Conservation (phyloP, 441 rosid genomes). For the Bruguiera hainesii region DNA sequence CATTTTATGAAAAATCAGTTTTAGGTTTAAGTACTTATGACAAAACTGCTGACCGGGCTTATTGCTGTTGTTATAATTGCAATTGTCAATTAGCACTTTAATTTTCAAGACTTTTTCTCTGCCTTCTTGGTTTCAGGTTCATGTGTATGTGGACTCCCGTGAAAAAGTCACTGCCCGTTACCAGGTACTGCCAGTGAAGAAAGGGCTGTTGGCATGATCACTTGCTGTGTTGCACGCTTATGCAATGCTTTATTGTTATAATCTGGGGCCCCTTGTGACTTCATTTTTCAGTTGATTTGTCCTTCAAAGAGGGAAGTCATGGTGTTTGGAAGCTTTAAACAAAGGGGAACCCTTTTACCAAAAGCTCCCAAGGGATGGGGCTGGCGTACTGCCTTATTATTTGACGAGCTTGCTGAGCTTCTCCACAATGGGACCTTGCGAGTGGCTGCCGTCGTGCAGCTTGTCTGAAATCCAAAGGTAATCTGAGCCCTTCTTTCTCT, state of each 20-base stretch:
- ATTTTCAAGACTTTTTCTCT: neutral
- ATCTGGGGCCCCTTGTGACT: neutral
- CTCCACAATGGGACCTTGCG: slow-evolving; percentile 82
- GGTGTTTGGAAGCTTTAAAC: slow-evolving; percentile 86
- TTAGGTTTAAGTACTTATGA: neutral
- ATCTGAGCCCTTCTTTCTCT: neutral
- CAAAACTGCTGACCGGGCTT: too few relatives aligned
- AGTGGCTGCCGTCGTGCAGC: slow-evolving; percentile 87
- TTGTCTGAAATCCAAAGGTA: slow-evolving; percentile 42
- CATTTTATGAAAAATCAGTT: too few relatives aligned
- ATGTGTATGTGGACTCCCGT: slow-evolving; percentile 70
- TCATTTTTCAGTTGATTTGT: slow-evolving; percentile 61
- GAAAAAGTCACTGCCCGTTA: slow-evolving; percentile 94
- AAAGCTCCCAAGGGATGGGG: slow-evolving; percentile 99
- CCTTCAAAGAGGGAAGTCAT: slow-evolving; percentile 95
- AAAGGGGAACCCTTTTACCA: slow-evolving; percentile 84
- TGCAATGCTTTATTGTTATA: neutral
- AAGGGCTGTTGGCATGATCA: neutral
- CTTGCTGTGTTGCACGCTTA: neutral
- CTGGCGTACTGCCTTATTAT: slow-evolving; percentile 89
- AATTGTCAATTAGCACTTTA: slow-evolving; percentile 12
- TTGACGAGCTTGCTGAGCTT: slow-evolving; percentile 85
- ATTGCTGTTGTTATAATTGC: neutral
- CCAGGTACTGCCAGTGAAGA: slow-evolving; percentile 51
- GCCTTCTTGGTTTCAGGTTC: slow-evolving; percentile 50